A percentile compares a stretch with the other conserved stretches of the same genome.
phyloP scores from a whole-genome alignment of 306 rosid species.

The Prunus salicina region DNA sequence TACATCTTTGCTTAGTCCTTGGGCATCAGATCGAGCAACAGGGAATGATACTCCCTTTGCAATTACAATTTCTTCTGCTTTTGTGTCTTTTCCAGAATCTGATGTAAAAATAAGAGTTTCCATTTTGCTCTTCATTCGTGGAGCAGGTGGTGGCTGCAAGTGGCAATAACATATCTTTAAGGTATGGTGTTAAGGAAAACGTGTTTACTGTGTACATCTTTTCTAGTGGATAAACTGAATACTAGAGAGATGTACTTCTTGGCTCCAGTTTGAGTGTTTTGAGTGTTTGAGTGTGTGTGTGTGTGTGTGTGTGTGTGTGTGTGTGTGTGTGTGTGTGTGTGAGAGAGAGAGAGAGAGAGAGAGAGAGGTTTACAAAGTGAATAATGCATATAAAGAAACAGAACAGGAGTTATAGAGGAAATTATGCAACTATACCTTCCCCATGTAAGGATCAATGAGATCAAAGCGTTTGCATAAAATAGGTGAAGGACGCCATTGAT shows the following conservation, averaged over 20 bases:
- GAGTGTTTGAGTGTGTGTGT: too few species aligned
- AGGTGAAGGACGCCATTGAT: slow-evolving; percentile 91
- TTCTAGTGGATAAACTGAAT: neutral
- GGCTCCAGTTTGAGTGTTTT: neutral
- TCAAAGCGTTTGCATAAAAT: slow-evolving; percentile 96
- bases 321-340: too few species aligned
- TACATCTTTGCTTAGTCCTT: slow-evolving; percentile 28
- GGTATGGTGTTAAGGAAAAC: slow-evolving; percentile 1
- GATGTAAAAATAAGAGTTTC: slow-evolving; percentile 84
- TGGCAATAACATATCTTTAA: slow-evolving; percentile 12
- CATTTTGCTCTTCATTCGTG: slow-evolving; percentile 79
- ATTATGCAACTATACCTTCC: slow-evolving; percentile 58
- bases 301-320: too few species aligned
- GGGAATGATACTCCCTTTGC: slow-evolving; percentile 32
- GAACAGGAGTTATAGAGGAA: neutral
- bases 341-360: neutral
- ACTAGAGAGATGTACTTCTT: neutral
- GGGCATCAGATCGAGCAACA: slow-evolving; percentile 39
- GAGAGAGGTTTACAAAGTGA: neutral
- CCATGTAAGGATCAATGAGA: slow-evolving; percentile 94
- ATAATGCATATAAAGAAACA: neutral
- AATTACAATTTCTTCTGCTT: slow-evolving; percentile 42
- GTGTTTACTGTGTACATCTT: neutral
- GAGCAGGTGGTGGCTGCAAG: slow-evolving; percentile 90
- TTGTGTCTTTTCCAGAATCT: slow-evolving; percentile 59